A percentile compares a stretch with the other conserved stretches of the same genome.
Conservation (phyloP, 129 eudicot genomes). For the Chrysanthemum lavandulifolium region DNA sequence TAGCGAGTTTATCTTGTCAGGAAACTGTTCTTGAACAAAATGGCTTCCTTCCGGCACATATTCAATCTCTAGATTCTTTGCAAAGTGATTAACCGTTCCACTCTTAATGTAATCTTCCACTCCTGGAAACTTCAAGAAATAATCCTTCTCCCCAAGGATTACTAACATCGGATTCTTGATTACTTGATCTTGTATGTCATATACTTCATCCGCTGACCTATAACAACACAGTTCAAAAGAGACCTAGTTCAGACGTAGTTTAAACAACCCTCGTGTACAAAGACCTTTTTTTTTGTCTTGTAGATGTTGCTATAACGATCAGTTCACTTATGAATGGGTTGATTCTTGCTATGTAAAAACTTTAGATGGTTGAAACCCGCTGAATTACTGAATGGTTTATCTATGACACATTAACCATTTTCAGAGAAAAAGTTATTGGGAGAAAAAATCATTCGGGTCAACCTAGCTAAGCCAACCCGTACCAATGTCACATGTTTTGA, state of each 20-base stretch:
- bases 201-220: conserved; percentile 43
- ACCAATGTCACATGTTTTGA: too few relatives aligned
- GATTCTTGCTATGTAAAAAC: too few relatives aligned
- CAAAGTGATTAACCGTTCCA: conserved; percentile 37
- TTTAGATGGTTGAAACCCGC: too few relatives aligned
- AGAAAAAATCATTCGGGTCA: too few relatives aligned
- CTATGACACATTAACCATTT: too few relatives aligned
- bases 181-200: conserved; percentile 29
- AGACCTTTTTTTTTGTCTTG: not conserved
- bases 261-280: too few relatives aligned
- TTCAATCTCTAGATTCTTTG: conserved; percentile 32
- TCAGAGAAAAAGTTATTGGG: not conserved
- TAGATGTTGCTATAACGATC: not conserved
- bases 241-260: too few relatives aligned
- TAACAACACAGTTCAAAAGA: not conserved
- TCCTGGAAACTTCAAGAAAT: conserved; percentile 39
- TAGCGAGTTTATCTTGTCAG: conserved; percentile 39
- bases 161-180: conserved; percentile 44
- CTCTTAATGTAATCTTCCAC: conserved; percentile 28
- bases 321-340: too few relatives aligned
- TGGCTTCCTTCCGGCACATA: conserved; percentile 44
- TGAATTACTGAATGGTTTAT: too few relatives aligned
- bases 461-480: too few relatives aligned
- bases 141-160: conserved; percentile 52
- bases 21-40: conserved; percentile 56